Evolutionary conservation across 495 filamentous ascomycete species (phyloP), one percentile per base, ranked within the genome.

Genomic region (Aspergillus funiculosus): DNA sequence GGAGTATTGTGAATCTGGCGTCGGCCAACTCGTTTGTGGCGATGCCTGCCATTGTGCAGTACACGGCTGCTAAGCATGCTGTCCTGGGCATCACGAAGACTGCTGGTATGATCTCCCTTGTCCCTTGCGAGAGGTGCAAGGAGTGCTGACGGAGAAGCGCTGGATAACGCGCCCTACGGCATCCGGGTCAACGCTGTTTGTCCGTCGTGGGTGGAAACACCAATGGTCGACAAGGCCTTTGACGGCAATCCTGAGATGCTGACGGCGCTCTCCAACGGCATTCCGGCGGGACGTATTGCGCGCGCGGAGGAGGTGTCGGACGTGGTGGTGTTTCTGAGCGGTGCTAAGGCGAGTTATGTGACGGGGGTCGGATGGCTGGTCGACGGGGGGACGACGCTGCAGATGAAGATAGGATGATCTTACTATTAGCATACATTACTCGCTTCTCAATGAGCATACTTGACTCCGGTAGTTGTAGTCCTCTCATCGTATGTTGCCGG

Each of bases 171-270:
- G 0, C 15, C 29, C 2, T 19, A 60, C 18, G 51, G 53, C 0
- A 67, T 75, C 17, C 56, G 72, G 1, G 65, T 73, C 3, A 77
- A 77, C 50, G 58, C 60, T 4, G 42, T 77, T 3, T 68, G 60
- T 36, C 70, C 73, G 0, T 57, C 61, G 4, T 75, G 66, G 56
- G 57, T 69, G 0, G 46, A 63, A 11, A 73, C 70, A 0, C 64
- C 66, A 0, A 60, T 74, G 57, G 25, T 69, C 2, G 37, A 60
- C 2, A 7, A 5, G 5, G 29, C 19, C 1, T 3, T 26, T 10
- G 21, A 37, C 5, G n/a, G 1, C 1, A 13, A 17, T 5, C 31
- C 30, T 0, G 3, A 29, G 10, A 1, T 43, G 1, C 11, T 4
- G 15, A 17, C 6, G 17, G 11, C 10, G 3, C 3, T 26, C 13